Evolutionary conservation across 176 grass and related monocot genomes (phyloP).

Genomic region (Pharus latifolius): DNA sequence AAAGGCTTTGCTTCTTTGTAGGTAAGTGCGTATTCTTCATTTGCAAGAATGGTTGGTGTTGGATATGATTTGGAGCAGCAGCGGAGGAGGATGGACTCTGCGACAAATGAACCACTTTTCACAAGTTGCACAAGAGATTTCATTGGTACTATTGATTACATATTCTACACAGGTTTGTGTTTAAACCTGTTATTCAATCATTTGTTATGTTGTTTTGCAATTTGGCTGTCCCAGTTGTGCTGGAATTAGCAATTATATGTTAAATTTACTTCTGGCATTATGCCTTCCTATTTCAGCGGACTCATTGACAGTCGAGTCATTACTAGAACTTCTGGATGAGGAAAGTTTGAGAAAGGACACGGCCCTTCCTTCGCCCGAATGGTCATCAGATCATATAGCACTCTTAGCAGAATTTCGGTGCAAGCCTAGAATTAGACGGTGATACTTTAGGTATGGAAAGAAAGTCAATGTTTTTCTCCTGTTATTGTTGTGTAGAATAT

Average conservation of each 20-base stretch:
- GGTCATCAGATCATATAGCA: slow-evolving; percentile 89
- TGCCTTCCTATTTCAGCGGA: slow-evolving; percentile 49
- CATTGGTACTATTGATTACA: slow-evolving; percentile 75
- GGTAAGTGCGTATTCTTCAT: slow-evolving; percentile 92
- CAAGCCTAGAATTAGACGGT: slow-evolving; percentile 64
- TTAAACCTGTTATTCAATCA: not conserved
- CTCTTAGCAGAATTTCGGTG: slow-evolving; percentile 83
- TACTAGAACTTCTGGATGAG: slow-evolving; percentile 86
- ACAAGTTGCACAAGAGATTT: slow-evolving; percentile 91
- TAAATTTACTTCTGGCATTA: not conserved
- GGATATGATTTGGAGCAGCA: slow-evolving; percentile 64
- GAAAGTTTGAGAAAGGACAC: slow-evolving; percentile 86
- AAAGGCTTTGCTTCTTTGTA: slow-evolving; percentile 22
- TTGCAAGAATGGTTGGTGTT: slow-evolving; percentile 49
- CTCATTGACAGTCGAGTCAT: slow-evolving; percentile 73
- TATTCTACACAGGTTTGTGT: slow-evolving; percentile 74
- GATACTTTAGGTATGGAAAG: slow-evolving; percentile 33
- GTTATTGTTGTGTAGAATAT: not conserved
- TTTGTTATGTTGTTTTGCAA: not conserved
- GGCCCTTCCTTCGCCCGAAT: slow-evolving; percentile 80
- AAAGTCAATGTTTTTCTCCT: not conserved
- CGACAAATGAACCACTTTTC: slow-evolving; percentile 80
- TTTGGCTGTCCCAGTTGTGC: not conserved
- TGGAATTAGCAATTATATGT: slow-evolving; percentile 8
- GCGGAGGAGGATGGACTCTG: slow-evolving; percentile 54